Conservation (phyloP, 768 basidiomycete genomes). For the Leccinum disarticulatum region DNA sequence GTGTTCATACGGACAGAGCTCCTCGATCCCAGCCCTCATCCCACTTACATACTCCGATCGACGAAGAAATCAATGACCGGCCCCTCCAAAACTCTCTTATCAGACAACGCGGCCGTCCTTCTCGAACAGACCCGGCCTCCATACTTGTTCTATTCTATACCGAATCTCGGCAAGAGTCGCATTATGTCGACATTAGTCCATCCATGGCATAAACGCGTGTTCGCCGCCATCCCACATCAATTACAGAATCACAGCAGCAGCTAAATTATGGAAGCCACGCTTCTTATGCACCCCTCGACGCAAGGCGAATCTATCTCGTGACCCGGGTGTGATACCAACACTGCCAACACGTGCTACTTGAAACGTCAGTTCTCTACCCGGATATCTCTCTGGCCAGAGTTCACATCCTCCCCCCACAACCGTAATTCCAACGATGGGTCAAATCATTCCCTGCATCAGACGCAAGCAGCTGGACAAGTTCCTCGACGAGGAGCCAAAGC, state of each 20-base stretch:
- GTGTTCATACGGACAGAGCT: too few species aligned
- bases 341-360: constrained; percentile 28
- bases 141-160: constrained; percentile 7
- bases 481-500: constrained; percentile 28
- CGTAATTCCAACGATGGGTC: constrained; percentile 26
- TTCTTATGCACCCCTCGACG: constrained; percentile 28
- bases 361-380: constrained; percentile 27
- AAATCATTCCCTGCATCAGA: constrained; percentile 26
- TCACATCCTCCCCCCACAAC: constrained; percentile 16
- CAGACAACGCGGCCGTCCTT: constrained; percentile 2
- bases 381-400: constrained; percentile 26
- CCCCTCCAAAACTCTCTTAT: constrained; percentile 9
- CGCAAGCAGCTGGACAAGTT: constrained; percentile 28
- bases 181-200: constrained; percentile 2
- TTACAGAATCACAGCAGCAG: constrained; percentile 19
- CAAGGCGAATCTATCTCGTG: constrained; percentile 28
- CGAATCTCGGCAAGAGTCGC: constrained; percentile 14
- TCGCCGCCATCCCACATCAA: constrained; percentile 14
- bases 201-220: constrained; percentile 24
- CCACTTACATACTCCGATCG: too few species aligned
- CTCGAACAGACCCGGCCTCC: constrained; percentile 11
- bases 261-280: constrained; percentile 23
- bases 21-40: too few species aligned
- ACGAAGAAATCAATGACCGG: too few species aligned
- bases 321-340: constrained; percentile 31